Evolutionary conservation across 2,329 filamentous ascomycete species (phyloP).

Genomic region (Cadophora sp.): DNA sequence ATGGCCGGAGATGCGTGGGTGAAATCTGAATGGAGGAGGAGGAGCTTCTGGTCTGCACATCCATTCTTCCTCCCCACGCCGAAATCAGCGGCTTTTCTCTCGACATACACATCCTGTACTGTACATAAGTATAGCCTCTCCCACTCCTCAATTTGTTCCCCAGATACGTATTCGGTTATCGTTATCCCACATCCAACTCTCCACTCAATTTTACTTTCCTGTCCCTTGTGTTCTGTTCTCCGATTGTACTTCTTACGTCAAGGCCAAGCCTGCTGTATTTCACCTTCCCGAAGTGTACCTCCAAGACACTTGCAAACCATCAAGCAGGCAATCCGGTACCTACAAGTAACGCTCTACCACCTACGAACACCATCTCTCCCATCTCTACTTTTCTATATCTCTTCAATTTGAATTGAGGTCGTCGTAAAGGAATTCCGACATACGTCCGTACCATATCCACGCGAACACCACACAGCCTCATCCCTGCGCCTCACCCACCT

Average conservation of each 20-base stretch:
- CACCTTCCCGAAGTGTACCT: neutral
- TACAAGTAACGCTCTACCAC: neutral
- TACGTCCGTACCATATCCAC: slow-evolving; percentile 4
- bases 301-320: slow-evolving; percentile 12
- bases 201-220: neutral
- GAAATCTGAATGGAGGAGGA: neutral
- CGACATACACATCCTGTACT: neutral
- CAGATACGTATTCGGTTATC: slow-evolving; percentile 14
- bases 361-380: neutral
- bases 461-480: slow-evolving; percentile 4
- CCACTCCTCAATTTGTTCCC: neutral
- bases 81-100: neutral
- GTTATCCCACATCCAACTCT: neutral
- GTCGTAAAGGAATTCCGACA: neutral
- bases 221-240: neutral
- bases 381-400: neutral
- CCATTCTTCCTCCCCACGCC: neutral
- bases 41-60: too few relatives aligned
- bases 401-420: neutral
- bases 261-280: neutral
- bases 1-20: neutral
- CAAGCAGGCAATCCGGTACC: neutral
- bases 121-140: neutral
- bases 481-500: neutral
- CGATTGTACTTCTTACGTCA: slow-evolving; percentile 1